Evolutionary conservation across 148 eudicot species (phyloP), one percentile per base, ranked within the genome.

Genomic region (Amaranthus hypochondriacus): DNA sequence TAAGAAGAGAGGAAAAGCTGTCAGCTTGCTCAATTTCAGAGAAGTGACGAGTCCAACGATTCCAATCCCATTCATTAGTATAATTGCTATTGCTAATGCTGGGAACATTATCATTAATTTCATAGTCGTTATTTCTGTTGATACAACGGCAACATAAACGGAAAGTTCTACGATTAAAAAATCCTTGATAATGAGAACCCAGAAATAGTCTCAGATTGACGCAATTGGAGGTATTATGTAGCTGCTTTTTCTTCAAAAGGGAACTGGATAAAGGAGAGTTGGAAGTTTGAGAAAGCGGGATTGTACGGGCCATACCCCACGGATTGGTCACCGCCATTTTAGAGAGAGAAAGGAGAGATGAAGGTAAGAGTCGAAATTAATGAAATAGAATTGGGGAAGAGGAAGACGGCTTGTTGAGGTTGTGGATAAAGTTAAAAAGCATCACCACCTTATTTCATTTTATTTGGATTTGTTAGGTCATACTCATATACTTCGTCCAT

Each of bases 31-130:
- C 84, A 59, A 81, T 66, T 48, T 81, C 84, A 70, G 71, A 51
- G 49, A 81, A 77, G 55, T 81, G 81, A 52, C 84, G 75, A 69
- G 72, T 70, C 84, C 84, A 81, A 0, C 80, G 75, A 77, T 74
- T 77, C 84, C 84, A 77, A 77, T 81, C 84, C 81, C 84, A 81
- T 4, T 81, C 75, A 28, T 56, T 28, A 5, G 61, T 49, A 28
- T 50, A 47, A 18, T 49, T 51, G 47, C 43, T 57, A 49, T 13
- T 68, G 15, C 7, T 47, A 18, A 39, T 15, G 43, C 28, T 53
- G 9, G 14, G 12, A 60, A 6, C 4, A 52, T 44, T 11, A 9
- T 48, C 28, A 62, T 21, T 59, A 48, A 8, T 18, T 48, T 43
- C 53, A 55, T 58, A 7, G 46, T 49, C 7, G 11, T 59, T 53